Percentiles rank a stretch among this genome's conserved stretches.
These are phyloP conservation scores for Serendipita sp. DNA, from an alignment of 768 basidiomycete genomes.

Conservation along the genomic window DNA sequence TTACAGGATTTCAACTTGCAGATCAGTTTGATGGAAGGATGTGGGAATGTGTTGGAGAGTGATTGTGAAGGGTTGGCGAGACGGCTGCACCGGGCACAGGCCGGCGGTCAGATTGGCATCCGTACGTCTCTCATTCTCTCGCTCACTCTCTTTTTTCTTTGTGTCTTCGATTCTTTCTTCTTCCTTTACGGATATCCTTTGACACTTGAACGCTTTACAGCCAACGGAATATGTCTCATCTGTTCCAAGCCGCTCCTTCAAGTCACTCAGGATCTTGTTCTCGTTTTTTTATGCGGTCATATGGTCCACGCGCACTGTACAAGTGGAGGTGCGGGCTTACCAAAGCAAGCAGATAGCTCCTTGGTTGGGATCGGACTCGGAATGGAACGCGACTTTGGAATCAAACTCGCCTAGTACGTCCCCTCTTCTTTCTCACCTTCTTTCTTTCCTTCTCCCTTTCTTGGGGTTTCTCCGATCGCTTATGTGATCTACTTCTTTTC, in stretches of 20 bases:
- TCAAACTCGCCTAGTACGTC: conserved; percentile 69
- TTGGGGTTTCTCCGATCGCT: not conserved
- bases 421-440: not conserved
- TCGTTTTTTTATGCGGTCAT: conserved; percentile 80
- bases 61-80: conserved; percentile 63
- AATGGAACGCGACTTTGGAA: conserved; percentile 25
- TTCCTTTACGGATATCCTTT: not conserved
- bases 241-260: conserved; percentile 47
- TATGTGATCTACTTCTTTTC: not conserved
- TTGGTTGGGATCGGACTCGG: conserved; percentile 31
- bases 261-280: conserved; percentile 39
- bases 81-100: conserved; percentile 59
- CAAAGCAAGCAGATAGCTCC: conserved; percentile 41
- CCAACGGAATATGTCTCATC: conserved; percentile 46
- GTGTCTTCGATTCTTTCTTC: not conserved
- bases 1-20: conserved; percentile 92
- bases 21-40: conserved; percentile 83
- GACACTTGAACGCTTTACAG: conserved; percentile 24
- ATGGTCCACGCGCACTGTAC: conserved; percentile 71
- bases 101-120: conserved; percentile 60
- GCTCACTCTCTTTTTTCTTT: too few species aligned
- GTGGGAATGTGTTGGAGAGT: conserved; percentile 69
- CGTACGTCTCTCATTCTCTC: conserved; percentile 46
- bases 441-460: conserved; percentile 10
- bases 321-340: conserved; percentile 46